Conservation (phyloP, 192 early-diverging fungal species). For the Spizellomyces sp. region DNA sequence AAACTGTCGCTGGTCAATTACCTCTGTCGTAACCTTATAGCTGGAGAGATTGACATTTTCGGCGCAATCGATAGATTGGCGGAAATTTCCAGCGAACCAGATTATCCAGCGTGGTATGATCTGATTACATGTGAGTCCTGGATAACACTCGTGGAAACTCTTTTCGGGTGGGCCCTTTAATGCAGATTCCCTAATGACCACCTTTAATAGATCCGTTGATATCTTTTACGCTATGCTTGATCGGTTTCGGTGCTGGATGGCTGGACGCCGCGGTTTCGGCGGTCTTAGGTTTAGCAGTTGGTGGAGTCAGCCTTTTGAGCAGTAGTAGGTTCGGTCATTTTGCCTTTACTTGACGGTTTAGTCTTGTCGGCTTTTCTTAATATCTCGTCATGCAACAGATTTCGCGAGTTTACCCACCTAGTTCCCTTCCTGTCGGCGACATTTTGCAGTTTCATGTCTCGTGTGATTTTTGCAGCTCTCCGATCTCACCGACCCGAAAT, state of each 20-base stretch:
- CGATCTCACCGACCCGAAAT: not conserved
- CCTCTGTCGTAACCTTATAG: constrained; percentile 41
- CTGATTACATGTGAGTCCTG: constrained; percentile 3
- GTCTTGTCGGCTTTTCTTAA: not conserved
- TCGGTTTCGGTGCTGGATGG: constrained; percentile 49
- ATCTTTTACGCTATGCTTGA: constrained; percentile 28
- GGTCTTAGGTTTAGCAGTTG: constrained; percentile 35
- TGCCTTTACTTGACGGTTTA: not conserved
- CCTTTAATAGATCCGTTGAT: constrained; percentile 34
- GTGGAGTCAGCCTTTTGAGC: constrained; percentile 18
- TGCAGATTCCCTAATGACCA: not conserved
- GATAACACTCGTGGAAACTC: not conserved
- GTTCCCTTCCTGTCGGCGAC: constrained; percentile 22
- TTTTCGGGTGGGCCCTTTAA: not conserved
- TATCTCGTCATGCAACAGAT: not conserved
- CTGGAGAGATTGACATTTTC: constrained; percentile 32
- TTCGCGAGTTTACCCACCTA: constrained; percentile 16
- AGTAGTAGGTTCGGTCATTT: constrained; percentile 13
- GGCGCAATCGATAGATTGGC: constrained; percentile 33
- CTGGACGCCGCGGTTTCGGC: constrained; percentile 36
- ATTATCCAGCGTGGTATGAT: constrained; percentile 6
- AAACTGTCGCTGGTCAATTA: constrained; percentile 51
- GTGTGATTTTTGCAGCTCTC: not conserved
- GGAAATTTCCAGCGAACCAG: constrained; percentile 19
- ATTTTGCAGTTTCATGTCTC: constrained; percentile 11